Percentiles rank a stretch among this genome's conserved stretches.
phyloP scores from a whole-genome alignment of 2,329 filamentous ascomycete species.

The Fusarium illudens region DNA sequence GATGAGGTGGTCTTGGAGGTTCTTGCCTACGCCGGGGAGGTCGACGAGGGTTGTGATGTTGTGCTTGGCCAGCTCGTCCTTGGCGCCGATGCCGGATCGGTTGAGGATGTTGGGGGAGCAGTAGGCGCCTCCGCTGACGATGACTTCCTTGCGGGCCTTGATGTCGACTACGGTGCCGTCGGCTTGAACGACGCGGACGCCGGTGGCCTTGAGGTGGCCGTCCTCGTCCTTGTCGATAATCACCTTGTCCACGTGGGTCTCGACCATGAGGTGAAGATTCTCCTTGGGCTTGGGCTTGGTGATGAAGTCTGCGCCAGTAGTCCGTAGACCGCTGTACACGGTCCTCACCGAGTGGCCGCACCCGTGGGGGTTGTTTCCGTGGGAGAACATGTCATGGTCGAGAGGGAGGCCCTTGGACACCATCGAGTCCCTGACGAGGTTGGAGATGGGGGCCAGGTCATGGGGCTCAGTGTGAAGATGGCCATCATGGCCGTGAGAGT shows the following conservation, averaged over 20 bases:
- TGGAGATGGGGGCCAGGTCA: constrained; percentile 66
- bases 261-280: constrained; percentile 59
- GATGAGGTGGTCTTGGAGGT: constrained; percentile 60
- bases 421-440: constrained; percentile 63
- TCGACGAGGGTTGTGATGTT: constrained; percentile 54
- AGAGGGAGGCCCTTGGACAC: constrained; percentile 62
- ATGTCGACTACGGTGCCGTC: constrained; percentile 53
- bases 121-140: constrained; percentile 58
- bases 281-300: constrained; percentile 48
- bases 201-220: constrained; percentile 53
- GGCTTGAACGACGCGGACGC: constrained; percentile 52
- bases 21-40: constrained; percentile 59
- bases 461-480: constrained; percentile 65
- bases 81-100: constrained; percentile 61
- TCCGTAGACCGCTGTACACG: constrained; percentile 60
- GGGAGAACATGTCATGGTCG: constrained; percentile 67
- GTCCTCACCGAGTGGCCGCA: constrained; percentile 65
- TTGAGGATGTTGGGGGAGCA: constrained; percentile 61
- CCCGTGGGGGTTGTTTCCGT: constrained; percentile 59
- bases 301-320: constrained; percentile 63
- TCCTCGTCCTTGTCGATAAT: constrained; percentile 50
- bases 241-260: constrained; percentile 62
- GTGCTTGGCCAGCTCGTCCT: constrained; percentile 52
- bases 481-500: constrained; percentile 60
- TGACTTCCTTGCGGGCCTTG: constrained; percentile 48